These are phyloP conservation scores for Penicillium oxalicum DNA, from an alignment of 2,329 filamentous ascomycete species.

Conservation along the genomic window DNA sequence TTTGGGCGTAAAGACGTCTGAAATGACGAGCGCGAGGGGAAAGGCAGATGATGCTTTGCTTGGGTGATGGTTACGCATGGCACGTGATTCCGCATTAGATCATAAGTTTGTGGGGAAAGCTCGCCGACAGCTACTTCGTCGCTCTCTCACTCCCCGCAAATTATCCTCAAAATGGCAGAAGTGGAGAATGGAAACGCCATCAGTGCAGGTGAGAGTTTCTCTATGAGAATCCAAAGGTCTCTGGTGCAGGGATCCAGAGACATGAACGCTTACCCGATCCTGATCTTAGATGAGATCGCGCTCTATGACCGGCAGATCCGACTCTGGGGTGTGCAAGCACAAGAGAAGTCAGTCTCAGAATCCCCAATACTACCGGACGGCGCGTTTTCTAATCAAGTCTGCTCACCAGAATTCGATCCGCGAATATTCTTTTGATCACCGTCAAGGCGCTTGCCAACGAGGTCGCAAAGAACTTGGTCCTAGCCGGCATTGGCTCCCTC, in stretches of 20 bases:
- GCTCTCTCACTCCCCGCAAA: background rate
- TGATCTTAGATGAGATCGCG: constrained; percentile 74
- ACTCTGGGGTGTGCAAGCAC: constrained; percentile 92
- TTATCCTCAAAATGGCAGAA: constrained; percentile 18
- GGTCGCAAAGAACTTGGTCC: constrained; percentile 92
- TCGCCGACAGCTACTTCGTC: constrained; percentile 6
- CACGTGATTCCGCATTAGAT: constrained; percentile 23
- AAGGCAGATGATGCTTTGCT: background rate
- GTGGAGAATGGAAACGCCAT: constrained; percentile 24
- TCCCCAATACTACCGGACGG: background rate
- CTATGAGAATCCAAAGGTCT: too few species aligned
- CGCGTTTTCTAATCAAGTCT: background rate
- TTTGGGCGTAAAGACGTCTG: background rate
- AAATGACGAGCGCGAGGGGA: constrained; percentile 1
- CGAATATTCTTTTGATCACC: constrained; percentile 83
- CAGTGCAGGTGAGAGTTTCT: constrained; percentile 28
- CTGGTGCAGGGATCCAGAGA: too few species aligned
- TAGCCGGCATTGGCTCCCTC: constrained; percentile 84
- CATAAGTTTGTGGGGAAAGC: constrained; percentile 18
- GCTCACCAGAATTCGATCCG: constrained; percentile 66
- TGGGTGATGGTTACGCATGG: constrained; percentile 4
- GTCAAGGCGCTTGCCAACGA: constrained; percentile 87
- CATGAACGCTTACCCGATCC: background rate
- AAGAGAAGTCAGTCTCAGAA: constrained; percentile 58
- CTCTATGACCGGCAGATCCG: constrained; percentile 96